A percentile compares a stretch with the other conserved stretches of the same genome.
phyloP scores from a whole-genome alignment of 176 grass and related monocot genomes.

The Carex kokanica region DNA sequence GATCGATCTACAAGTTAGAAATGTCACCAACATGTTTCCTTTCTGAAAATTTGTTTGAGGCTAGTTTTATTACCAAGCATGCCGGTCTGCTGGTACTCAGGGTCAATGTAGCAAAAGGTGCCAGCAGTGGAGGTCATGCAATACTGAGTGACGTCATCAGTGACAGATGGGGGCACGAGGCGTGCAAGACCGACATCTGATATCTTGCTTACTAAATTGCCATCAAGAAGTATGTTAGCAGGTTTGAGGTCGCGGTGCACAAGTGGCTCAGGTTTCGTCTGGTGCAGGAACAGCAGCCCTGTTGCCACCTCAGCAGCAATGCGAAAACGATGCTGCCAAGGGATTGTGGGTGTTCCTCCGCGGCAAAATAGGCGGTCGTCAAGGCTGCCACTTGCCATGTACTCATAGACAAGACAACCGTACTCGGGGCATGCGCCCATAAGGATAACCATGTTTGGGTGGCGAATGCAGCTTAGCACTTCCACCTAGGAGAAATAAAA shows the following conservation, averaged over 20 bases:
- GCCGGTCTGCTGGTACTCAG: conserved; percentile 92
- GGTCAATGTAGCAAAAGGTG: conserved; percentile 96
- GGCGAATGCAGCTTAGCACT: conserved; percentile 87
- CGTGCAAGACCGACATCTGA: conserved; percentile 82
- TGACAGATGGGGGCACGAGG: conserved; percentile 65
- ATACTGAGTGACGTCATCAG: conserved; percentile 80
- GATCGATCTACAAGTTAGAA: not conserved
- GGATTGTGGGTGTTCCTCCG: conserved; percentile 36
- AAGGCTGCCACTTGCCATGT: conserved; percentile 86
- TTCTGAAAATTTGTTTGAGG: not conserved
- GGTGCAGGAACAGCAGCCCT: conserved; percentile 82
- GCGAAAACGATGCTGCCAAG: conserved; percentile 85
- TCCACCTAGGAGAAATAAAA: conserved; percentile 39
- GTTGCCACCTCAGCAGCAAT: conserved; percentile 84
- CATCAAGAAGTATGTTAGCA: conserved; percentile 80
- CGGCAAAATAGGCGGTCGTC: conserved; percentile 77
- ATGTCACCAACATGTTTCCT: not conserved
- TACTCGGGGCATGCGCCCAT: conserved; percentile 88
- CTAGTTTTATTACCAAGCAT: conserved; percentile 52
- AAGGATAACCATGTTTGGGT: conserved; percentile 96
- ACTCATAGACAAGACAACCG: conserved; percentile 91
- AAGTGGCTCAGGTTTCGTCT: conserved; percentile 75
- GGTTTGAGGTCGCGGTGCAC: conserved; percentile 95
- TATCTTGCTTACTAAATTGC: conserved; percentile 95
- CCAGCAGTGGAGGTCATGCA: conserved; percentile 78